These are phyloP conservation scores for Mucor saturninus DNA, from an alignment of 371 early-diverging fungal genomes.

Conservation along the genomic window DNA sequence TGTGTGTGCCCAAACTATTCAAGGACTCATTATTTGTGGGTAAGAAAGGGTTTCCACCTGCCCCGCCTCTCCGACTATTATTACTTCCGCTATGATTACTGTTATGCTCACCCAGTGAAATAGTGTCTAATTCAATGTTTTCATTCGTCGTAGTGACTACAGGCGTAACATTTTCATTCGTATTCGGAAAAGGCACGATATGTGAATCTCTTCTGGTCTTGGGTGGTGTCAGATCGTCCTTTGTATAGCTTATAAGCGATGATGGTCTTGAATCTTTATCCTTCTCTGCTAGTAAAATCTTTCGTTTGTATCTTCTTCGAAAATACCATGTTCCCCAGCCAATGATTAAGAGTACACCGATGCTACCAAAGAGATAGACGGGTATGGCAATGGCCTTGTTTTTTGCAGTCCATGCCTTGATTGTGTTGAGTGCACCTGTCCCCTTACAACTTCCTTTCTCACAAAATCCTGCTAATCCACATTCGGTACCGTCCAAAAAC, in stretches of 20 bases:
- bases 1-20: constrained; percentile 9
- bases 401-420: constrained; percentile 58
- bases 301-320: constrained; percentile 23
- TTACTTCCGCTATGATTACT: not conserved
- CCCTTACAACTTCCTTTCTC: constrained; percentile 51
- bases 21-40: constrained; percentile 1
- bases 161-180: constrained; percentile 1
- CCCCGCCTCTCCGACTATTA: not conserved
- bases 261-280: constrained; percentile 46
- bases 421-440: constrained; percentile 44
- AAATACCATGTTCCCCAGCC: constrained; percentile 40
- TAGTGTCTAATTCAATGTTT: not conserved
- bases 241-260: constrained; percentile 17
- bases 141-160: not conserved
- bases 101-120: not conserved
- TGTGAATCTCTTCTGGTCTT: constrained; percentile 12
- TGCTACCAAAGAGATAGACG: constrained; percentile 55
- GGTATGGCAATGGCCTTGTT: constrained; percentile 63
- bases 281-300: constrained; percentile 30
- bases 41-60: constrained; percentile 1
- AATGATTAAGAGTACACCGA: constrained; percentile 42
- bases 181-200: constrained; percentile 7
- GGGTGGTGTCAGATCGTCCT: not conserved
- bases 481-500: constrained; percentile 91
- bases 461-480: constrained; percentile 79